Conservation (phyloP, 169 alveolate species). For the Cryptosporidium parvum region DNA sequence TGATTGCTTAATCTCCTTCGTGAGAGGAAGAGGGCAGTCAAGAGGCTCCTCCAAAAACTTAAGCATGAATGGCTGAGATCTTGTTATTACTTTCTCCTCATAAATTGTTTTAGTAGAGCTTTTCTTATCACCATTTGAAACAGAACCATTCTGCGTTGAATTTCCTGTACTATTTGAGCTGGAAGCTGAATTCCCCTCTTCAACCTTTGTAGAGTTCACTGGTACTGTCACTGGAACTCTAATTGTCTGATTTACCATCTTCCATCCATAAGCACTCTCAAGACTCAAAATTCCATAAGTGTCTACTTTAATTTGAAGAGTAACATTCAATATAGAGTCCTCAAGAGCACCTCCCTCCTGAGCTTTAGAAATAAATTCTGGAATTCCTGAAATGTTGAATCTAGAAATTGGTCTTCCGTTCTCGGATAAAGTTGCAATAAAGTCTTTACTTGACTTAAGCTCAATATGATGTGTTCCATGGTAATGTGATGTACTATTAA, state of each 20-base stretch:
- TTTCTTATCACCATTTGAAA: background rate
- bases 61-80: conserved; percentile 28
- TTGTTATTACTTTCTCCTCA: conserved; percentile 37
- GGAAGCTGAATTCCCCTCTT: background rate
- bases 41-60: conserved; percentile 25
- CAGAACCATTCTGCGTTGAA: background rate
- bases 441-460: conserved; percentile 6
- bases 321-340: conserved; percentile 24
- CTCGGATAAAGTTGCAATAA: conserved; percentile 7
- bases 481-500: conserved; percentile 18
- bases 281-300: conserved; percentile 56
- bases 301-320: conserved; percentile 41
- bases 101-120: conserved; percentile 15
- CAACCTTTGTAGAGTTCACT: conserved; percentile 1
- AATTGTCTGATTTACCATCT: conserved; percentile 62
- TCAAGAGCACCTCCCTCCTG: background rate
- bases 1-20: conserved; percentile 7
- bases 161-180: background rate
- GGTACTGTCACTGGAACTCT: conserved; percentile 38
- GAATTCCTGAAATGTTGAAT: conserved; percentile 52
- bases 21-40: conserved; percentile 55
- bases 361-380: conserved; percentile 15
- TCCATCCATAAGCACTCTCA: conserved; percentile 66
- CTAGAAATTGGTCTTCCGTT: conserved; percentile 21
- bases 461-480: conserved; percentile 50